Evolutionary conservation across 2,329 filamentous ascomycete species (phyloP), one percentile per base, ranked within the genome.

Genomic region (Penicillium brevicompactum): DNA sequence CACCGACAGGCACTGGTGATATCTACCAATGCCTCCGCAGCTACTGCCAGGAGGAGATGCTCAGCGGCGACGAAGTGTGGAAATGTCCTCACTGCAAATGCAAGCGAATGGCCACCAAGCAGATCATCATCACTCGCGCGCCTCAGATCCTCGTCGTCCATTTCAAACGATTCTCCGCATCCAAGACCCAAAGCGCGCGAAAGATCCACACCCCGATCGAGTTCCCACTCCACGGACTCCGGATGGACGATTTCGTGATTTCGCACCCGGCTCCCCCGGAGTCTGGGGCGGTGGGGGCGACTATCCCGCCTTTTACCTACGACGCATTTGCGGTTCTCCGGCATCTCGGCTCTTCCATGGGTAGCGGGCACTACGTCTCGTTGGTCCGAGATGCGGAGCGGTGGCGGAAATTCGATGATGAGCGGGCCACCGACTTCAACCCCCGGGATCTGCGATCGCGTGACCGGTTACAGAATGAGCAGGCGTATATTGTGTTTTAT

Each of bases 311-410:
- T 0, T 91, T 89, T 67, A 77, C 80, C 5, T 99, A 97, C 72
- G 88, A 96, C 68, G 87, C 90, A 49, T 97, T 96, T 70, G 93
- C 87, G 2, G 88, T 97, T 6, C 84, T 95, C 51, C 82, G 89
- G 58, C 92, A 97, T 71, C 74, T 84, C 4, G 92, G 92, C 21
- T 76, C 77, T 1, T 85, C 81, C 1, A 79, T 89, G 49, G 83
- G 84, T 37, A 84, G 84, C 48, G 92, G 92, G 0, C 92, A 97
- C 74, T 97, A 97, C 71, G 87, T 88, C 50, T 83, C 87, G 3
- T 86, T 89, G 55, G 84, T 89, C 57, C 83, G 84, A 43, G 84
- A 88, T 64, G 78, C 81, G 37, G 78, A 78, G 31, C 76, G 83
- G 27, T 88, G 85, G 85, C 76, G 84, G 30, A 79, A 79, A 45